Conservation (phyloP, 805 yeast genomes). For the Cyberlindnera petersonii region DNA sequence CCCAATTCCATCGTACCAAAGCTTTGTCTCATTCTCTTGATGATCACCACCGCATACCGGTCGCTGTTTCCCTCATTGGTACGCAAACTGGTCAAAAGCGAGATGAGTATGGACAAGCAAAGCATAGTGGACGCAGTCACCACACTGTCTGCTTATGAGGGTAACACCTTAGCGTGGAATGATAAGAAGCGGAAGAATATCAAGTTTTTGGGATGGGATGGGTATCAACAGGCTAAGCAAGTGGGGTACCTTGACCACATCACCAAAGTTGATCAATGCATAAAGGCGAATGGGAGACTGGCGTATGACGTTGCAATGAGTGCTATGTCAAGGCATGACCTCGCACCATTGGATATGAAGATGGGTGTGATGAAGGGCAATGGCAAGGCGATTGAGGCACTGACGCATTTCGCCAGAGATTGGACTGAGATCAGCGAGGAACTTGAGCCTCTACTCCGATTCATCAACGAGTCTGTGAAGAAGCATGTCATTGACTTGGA, state of each 20-base stretch:
- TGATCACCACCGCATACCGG: conserved; percentile 28
- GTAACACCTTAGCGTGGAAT: conserved; percentile 40
- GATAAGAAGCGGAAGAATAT: conserved; percentile 41
- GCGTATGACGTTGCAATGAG: conserved; percentile 41
- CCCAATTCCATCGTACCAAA: conserved; percentile 27
- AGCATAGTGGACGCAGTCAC: conserved; percentile 37
- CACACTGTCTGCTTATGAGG: conserved; percentile 44
- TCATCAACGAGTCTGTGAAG: conserved; percentile 43
- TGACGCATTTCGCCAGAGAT: conserved; percentile 77
- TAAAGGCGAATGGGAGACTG: conserved; percentile 45
- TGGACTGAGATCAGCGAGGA: conserved; percentile 59
- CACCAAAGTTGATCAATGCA: conserved; percentile 42
- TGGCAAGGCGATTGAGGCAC: conserved; percentile 56
- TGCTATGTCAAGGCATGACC: conserved; percentile 33
- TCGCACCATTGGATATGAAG: conserved; percentile 43
- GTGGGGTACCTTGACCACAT: conserved; percentile 55
- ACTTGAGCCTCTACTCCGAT: conserved; percentile 49
- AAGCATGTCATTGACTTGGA: conserved; percentile 28
- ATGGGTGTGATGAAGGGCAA: conserved; percentile 27
- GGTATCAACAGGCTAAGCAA: conserved; percentile 49
- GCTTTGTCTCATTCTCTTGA: conserved; percentile 26
- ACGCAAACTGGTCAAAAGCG: conserved; percentile 20
- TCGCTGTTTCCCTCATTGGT: conserved; percentile 24
- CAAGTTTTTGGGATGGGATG: conserved; percentile 49
- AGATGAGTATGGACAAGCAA: conserved; percentile 22